A percentile compares a stretch with the other conserved stretches of the same genome.
Evolutionary conservation across 2,329 filamentous ascomycete species (phyloP).

Genomic region (Phoma herbarum): DNA sequence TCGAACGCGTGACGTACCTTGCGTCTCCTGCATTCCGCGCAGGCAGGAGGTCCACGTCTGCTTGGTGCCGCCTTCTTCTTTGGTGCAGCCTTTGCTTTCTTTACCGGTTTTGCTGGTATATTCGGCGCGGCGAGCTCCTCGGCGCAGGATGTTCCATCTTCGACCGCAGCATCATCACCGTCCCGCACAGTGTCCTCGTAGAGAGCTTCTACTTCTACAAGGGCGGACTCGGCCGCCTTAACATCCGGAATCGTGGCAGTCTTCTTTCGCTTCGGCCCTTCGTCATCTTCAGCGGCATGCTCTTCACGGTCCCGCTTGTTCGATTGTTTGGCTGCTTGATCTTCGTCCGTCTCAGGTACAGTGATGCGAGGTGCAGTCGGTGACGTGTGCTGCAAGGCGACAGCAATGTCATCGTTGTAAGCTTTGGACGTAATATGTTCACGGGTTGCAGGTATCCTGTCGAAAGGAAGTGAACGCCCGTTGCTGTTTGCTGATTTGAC

Average conservation of each 20-base stretch:
- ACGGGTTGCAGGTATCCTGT: neutral
- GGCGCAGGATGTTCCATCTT: neutral
- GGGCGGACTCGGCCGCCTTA: neutral
- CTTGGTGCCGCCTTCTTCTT: neutral
- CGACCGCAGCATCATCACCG: neutral
- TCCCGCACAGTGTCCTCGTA: neutral
- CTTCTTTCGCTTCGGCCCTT: neutral
- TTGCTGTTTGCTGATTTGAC: neutral
- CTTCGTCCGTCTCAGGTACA: neutral
- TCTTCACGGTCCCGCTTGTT: constrained; percentile 9
- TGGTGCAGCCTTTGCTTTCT: neutral
- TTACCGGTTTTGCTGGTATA: neutral
- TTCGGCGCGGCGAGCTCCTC: neutral
- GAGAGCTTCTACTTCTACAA: constrained; percentile 2
- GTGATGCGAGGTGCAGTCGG: neutral
- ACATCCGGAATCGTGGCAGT: neutral
- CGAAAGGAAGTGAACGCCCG: neutral
- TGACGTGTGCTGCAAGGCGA: neutral
- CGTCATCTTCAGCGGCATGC: neutral
- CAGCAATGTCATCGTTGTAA: too few relatives aligned
- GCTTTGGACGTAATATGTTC: neutral
- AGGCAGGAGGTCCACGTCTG: constrained; percentile 3
- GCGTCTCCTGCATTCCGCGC: constrained; percentile 8
- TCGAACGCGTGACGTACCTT: constrained; percentile 2
- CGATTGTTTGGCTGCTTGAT: neutral